Conservation (phyloP, 352 stramenopile species). For the Phytophthora aleatoria region DNA sequence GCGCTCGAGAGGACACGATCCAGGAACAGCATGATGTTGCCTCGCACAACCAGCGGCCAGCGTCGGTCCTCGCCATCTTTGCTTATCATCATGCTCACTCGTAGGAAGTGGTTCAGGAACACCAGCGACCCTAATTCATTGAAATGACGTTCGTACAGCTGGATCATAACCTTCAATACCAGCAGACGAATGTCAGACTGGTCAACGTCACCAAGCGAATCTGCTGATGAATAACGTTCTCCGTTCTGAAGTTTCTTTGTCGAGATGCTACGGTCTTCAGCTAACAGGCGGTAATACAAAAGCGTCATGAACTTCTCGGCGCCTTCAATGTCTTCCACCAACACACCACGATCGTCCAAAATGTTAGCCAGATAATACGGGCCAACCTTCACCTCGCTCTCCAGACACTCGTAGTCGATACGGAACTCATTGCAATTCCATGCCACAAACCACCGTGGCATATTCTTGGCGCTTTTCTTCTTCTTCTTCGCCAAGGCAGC, state of each 20-base stretch:
- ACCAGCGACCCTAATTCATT: slow-evolving; percentile 74
- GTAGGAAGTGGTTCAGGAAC: slow-evolving; percentile 85
- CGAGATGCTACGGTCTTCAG: slow-evolving; percentile 51
- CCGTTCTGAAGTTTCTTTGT: slow-evolving; percentile 27
- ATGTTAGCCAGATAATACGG: slow-evolving; percentile 86
- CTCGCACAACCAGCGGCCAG: slow-evolving; percentile 79
- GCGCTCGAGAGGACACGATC: slow-evolving; percentile 83
- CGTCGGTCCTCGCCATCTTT: slow-evolving; percentile 46
- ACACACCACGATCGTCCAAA: slow-evolving; percentile 77
- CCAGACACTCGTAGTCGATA: slow-evolving; percentile 77
- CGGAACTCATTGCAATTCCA: slow-evolving; percentile 90
- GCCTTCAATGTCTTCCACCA: slow-evolving; percentile 81
- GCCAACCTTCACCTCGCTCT: slow-evolving; percentile 80
- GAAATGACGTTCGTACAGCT: slow-evolving; percentile 84
- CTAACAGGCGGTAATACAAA: slow-evolving; percentile 85
- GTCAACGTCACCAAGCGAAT: slow-evolving; percentile 49
- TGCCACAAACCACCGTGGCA: slow-evolving; percentile 82
- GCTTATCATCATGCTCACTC: slow-evolving; percentile 76
- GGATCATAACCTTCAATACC: slow-evolving; percentile 89
- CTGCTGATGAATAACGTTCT: slow-evolving; percentile 27
- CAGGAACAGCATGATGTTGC: slow-evolving; percentile 85
- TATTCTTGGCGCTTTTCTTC: slow-evolving; percentile 66
- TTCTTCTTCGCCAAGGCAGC: slow-evolving; percentile 59
- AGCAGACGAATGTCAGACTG: slow-evolving; percentile 79
- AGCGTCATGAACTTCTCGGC: slow-evolving; percentile 85